Base-by-base conservation (phyloP, 495 filamentous ascomycete genomes). In the Penicillium roqueforti region DNA sequence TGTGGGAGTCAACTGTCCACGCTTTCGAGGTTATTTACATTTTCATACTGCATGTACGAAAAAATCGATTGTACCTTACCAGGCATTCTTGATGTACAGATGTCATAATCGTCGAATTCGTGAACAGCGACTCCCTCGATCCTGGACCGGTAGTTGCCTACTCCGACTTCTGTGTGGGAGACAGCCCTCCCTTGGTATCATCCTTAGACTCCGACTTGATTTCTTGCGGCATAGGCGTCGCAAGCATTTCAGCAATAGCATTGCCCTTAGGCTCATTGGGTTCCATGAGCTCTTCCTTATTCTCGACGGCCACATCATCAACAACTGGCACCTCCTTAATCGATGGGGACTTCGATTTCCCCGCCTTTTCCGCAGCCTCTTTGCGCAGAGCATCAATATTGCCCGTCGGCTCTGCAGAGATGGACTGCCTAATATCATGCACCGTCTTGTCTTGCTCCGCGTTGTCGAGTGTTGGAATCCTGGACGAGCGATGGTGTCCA, bases 401-500 rank as follows among this genome's bases (percentile, higher is more conserved):
- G 0, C 48, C 51, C 0, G 34, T 19, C 3, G 60, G 48, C 13
- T 60, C 61, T 14, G 61, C 63, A 5, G 69, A 68, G 28, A 78
- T 70, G 3, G 74, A 75, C 39, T 67, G 61, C 13, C 74, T 64
- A 32, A 76, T 62, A 51, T 75, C 73, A 23, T 61, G 60, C 23
- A 69, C 68, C 4, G 69, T 65, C 53, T 72, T 64, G 19, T 71
- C 68, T 22, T 69, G 63, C 40, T 75, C 73, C 20, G 64, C 73
- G 26, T 66, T 56, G 13, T 69, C 68, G 3, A 66, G 64, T 9
- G 60, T 60, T 6, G 70, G 68, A n/a, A 78, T 57, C 23, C 73
- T 70, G 7, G 74, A 73, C 0, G 67, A 67, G n/a, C 73, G 74
- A 52, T 78, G 75, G 53, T 78, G 73, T 41, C 63, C 63, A 13